Conservation (phyloP, 164 flowering plant species). For the Cinnamomum micranthum region DNA sequence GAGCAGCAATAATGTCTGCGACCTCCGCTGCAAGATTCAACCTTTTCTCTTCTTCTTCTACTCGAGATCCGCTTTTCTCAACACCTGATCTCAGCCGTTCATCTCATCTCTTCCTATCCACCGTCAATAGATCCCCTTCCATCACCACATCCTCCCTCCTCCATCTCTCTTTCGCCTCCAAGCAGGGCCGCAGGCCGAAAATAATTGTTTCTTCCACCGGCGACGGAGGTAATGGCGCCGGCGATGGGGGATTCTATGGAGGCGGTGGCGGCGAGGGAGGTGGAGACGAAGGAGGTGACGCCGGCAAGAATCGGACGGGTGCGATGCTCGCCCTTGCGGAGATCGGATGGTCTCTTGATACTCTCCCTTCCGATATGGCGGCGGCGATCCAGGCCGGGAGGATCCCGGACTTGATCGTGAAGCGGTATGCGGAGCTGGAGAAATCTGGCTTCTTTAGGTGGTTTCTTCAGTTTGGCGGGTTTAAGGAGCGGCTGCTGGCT, state of each 20-base stretch:
- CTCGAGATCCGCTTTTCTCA: too few species aligned
- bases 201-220: not conserved
- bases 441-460: conserved; percentile 39
- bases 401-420: conserved; percentile 53
- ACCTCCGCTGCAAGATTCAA: not conserved
- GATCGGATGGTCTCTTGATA: conserved; percentile 45
- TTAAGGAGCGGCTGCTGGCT: conserved; percentile 54
- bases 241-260: conserved; percentile 4
- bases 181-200: not conserved
- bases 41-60: not conserved
- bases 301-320: conserved; percentile 46
- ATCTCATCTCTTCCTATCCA: not conserved
- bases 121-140: not conserved
- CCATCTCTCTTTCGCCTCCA: too few species aligned
- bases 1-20: not conserved
- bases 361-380: conserved; percentile 68
- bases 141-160: not conserved
- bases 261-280: conserved; percentile 29
- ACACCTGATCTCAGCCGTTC: not conserved
- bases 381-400: conserved; percentile 62
- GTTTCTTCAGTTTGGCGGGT: conserved; percentile 54
- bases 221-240: not conserved
- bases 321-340: conserved; percentile 51
- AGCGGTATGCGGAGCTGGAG: conserved; percentile 47
- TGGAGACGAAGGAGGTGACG: conserved; percentile 34